Evolutionary conservation across 2,329 filamentous ascomycete species (phyloP), one percentile per base, ranked within the genome.

Genomic region (Ceratocystiopsis sp.): DNA sequence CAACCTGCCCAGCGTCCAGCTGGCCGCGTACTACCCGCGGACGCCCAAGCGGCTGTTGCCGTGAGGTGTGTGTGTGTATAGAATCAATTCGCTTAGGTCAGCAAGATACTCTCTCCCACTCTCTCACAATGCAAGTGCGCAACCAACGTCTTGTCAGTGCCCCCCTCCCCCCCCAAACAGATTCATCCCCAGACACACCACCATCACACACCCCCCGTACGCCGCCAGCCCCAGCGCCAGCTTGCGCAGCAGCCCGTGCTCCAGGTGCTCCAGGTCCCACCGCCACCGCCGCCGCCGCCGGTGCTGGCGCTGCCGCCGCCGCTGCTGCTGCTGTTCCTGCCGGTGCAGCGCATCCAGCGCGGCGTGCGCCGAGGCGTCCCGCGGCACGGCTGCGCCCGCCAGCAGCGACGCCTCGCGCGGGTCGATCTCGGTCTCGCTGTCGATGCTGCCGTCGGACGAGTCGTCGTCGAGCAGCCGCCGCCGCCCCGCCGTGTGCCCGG

Each of bases 191-290:
- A 98, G 62, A 57, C 87, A 96, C 40, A 89, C 78, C 25, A 84
- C 64, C 91, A 98, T 96, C 42, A 98, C 86, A 40, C 82, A 62
- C 10, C 84, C 51, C 17, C 91, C 91, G 56, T 98, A 98, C 10
- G 86, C 67, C 9, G 83, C 80, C 46, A 98, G 64, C 1, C 66
- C 79, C 39, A 95, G 64, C 42, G 85, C 79, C 48, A 84, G 60
- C 54, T 76, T 80, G 46, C 91, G 71, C 43, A 96, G 58, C 68
- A 69, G 45, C 52, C 71, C 57, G 59, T 76, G 64, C 64, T 75
- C 76, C 59, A 87, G 52, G 64, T 78, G 65, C 62, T 79, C 63
- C 49, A 77, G 57, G 52, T 73, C 66, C 73, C 73, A 70, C 49
- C 71, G 62, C 69, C 67, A 68, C 65, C 66, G 67, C 55, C 68